Evolutionary conservation across 1,284 basidiomycete species (phyloP).

Genomic region (Cryptococcus floricola): DNA sequence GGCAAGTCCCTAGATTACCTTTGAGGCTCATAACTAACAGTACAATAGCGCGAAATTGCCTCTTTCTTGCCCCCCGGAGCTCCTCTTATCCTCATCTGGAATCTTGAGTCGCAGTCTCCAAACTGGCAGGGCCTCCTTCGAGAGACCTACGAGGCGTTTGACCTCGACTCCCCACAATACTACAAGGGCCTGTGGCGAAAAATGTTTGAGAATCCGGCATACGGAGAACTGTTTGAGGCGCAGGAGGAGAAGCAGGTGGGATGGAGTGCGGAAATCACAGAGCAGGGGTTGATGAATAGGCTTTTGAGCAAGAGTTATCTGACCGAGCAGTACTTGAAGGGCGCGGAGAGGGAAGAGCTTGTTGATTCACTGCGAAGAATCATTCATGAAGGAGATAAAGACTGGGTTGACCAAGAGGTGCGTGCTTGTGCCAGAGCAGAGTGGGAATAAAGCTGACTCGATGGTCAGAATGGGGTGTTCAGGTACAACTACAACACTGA

Average conservation of each 20-base stretch:
- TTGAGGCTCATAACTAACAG: not conserved
- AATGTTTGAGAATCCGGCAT: slow-evolving; percentile 35
- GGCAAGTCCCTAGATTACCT: slow-evolving; percentile 26
- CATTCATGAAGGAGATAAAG: slow-evolving; percentile 25
- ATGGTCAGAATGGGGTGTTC: slow-evolving; percentile 34
- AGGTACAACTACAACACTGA: slow-evolving; percentile 37
- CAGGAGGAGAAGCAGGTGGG: slow-evolving; percentile 17
- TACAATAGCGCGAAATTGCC: slow-evolving; percentile 38
- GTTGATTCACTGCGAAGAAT: slow-evolving; percentile 23
- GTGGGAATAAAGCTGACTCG: not conserved
- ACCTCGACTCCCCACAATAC: slow-evolving; percentile 44
- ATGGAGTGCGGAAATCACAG: slow-evolving; percentile 31
- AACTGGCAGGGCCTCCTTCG: slow-evolving; percentile 24
- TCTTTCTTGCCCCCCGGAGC: slow-evolving; percentile 45
- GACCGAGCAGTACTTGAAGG: slow-evolving; percentile 33
- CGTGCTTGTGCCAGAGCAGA: slow-evolving; percentile 3
- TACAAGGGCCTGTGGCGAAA: slow-evolving; percentile 35
- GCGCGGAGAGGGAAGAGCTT: slow-evolving; percentile 24
- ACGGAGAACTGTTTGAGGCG: slow-evolving; percentile 29
- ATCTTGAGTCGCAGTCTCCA: slow-evolving; percentile 30
- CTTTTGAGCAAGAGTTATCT: slow-evolving; percentile 25
- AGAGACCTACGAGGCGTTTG: slow-evolving; percentile 31
- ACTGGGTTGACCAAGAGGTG: slow-evolving; percentile 42
- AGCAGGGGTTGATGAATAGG: slow-evolving; percentile 14
- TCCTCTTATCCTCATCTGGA: slow-evolving; percentile 47